Percentiles rank a stretch among this genome's conserved stretches.
phyloP scores from a whole-genome alignment of 23 red algal species.

The Gracilaria gracilis region DNA sequence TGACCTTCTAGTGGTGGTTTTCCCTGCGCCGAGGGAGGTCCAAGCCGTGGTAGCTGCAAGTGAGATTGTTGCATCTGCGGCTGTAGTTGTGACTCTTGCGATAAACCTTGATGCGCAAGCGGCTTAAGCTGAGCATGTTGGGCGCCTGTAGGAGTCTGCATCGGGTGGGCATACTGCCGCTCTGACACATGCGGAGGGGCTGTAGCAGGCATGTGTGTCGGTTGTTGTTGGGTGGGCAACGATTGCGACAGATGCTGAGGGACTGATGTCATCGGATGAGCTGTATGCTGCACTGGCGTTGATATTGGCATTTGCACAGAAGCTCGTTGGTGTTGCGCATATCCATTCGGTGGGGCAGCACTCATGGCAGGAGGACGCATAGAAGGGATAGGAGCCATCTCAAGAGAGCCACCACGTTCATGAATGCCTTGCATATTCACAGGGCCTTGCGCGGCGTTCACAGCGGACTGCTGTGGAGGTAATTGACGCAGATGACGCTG shows the following conservation, averaged over 20 bases:
- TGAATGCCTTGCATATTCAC: not conserved
- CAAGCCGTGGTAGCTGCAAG: constrained; percentile 10
- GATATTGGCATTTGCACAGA: not conserved
- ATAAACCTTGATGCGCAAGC: not conserved
- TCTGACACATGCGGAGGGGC: not conserved
- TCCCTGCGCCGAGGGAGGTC: not conserved
- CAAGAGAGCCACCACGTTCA: not conserved
- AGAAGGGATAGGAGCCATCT: constrained; percentile 35
- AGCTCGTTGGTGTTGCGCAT: not conserved
- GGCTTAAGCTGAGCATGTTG: constrained; percentile 12
- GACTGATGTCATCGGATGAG: not conserved
- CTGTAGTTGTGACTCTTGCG: constrained; percentile 16
- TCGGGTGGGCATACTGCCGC: not conserved
- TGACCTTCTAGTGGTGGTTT: not conserved
- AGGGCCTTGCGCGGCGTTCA: not conserved
- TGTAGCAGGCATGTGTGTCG: not conserved
- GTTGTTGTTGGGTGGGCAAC: not conserved
- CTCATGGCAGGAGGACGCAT: constrained; percentile 6
- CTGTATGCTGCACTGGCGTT: not conserved
- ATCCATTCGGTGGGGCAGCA: constrained; percentile 1
- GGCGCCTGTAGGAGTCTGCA: constrained; percentile 4
- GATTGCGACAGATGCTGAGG: not conserved
- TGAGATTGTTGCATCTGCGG: not conserved
- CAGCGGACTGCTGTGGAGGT: not conserved
- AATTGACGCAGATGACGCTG: constrained; percentile 3